Conservation (phyloP, 2,329 filamentous ascomycete species). For the Chalaropsis ovoidea region DNA sequence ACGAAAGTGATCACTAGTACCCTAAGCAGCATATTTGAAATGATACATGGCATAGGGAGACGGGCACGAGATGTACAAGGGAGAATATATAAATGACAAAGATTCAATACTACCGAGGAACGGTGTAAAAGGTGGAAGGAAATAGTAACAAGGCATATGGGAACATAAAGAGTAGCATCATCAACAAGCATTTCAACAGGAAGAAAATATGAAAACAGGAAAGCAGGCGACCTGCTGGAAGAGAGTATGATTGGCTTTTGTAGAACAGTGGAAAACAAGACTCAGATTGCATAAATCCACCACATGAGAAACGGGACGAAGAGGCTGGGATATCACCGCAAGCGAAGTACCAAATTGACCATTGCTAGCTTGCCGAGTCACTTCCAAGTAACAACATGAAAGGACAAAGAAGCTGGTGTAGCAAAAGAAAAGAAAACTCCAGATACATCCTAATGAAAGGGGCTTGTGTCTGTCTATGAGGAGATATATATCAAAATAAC, state of each 20-base stretch:
- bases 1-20: no score
- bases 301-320: background rate
- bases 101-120: background rate
- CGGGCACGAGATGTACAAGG: background rate
- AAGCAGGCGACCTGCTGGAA: background rate
- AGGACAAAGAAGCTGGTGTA: background rate
- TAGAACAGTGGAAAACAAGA: constrained; percentile 1
- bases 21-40: background rate
- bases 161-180: constrained; percentile 7
- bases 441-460: background rate
- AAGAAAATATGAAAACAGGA: background rate
- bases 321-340: background rate
- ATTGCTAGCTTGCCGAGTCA: background rate
- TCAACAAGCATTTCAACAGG: background rate
- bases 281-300: constrained; percentile 2
- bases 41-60: background rate
- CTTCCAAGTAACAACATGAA: constrained; percentile 19
- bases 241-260: background rate
- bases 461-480: background rate
- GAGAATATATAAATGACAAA: background rate
- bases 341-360: background rate
- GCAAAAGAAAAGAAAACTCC: background rate
- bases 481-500: constrained; percentile 11
- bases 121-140: background rate
- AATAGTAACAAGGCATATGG: background rate